Evolutionary conservation across 176 grass and related monocot species (phyloP), one percentile per base, ranked within the genome.

Genomic region (Carex pumila): DNA sequence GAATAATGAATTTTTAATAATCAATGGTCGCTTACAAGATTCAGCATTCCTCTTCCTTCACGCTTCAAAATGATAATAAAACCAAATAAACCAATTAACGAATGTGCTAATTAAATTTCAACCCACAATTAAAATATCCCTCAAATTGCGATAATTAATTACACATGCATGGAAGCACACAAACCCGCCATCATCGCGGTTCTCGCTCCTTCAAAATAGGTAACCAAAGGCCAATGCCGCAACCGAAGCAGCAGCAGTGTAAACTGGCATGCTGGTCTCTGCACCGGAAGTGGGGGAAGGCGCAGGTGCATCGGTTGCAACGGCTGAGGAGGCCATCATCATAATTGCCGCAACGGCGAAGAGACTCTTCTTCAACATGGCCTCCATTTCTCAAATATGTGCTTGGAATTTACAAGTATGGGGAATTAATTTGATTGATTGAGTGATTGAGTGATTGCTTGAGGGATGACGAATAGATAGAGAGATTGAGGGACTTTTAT

Each of bases 151-250:
- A 78, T 57, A 78, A 78, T 78, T 78, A 78, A 78, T 78, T 78
- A 78, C 52, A 34, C 25, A 30, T 56, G 73, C 71, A 32, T 21
- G 10, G 22, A 75, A 53, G 34, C 6, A 64, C 53, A 12, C 9
- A 37, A 59, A 79, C 47, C 56, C 4, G 25, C 13, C 0, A 9
- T 61, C 14, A 12, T 8, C 25, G 0, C 25, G 25, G 5, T 21
- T 43, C 57, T 62, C n/a, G 11, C 12, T 60, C 25, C 61, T 52
- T 82, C 64, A 83, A 68, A 83, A 67, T 32, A 83, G 41, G 64
- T 83, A 83, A 68, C 80, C 61, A 0, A 83, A 83, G 22, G 80
- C 80, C 34, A 83, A 63, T 36, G 80, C 80, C 1, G 80, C 80
- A 54, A 45, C 62, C 13, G 80, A 83, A 55, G 61, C 80, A 10